These are phyloP conservation scores for Xylariaceae sp. DNA, from an alignment of 2,329 filamentous ascomycete genomes.

Conservation along the genomic window DNA sequence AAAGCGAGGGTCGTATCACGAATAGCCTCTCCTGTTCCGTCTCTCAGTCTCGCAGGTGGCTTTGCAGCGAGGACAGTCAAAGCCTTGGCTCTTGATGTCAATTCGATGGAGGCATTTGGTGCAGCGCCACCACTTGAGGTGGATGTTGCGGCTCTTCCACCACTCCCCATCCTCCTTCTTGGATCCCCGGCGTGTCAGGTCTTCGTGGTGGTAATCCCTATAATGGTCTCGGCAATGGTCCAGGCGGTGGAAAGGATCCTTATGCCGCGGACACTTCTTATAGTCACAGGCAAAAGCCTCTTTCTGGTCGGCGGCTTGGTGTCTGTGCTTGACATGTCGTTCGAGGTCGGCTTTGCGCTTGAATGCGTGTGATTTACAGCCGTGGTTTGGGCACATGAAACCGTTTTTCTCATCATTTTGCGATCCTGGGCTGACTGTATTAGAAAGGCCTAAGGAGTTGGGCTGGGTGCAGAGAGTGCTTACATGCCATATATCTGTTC, in stretches of 20 bases:
- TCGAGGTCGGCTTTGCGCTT: conserved; percentile 51
- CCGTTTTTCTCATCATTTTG: no score
- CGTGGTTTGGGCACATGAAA: no score
- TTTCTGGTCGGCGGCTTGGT: conserved; percentile 38
- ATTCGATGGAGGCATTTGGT: conserved; percentile 47
- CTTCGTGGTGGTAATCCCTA: conserved; percentile 51
- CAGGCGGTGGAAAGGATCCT: conserved; percentile 45
- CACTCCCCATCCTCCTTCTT: conserved; percentile 26
- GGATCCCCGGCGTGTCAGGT: conserved; percentile 29
- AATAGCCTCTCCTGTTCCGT: no score
- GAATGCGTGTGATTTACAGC: conserved; percentile 48
- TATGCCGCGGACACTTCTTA: conserved; percentile 39
- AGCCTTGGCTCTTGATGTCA: conserved; percentile 34
- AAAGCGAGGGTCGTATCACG: no score
- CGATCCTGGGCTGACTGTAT: conserved; percentile 11
- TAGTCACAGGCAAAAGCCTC: conserved; percentile 48
- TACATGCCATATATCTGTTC: no score
- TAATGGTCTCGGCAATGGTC: conserved; percentile 57
- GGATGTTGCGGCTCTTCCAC: conserved; percentile 37
- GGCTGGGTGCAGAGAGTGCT: background rate
- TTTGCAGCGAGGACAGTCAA: conserved; percentile 44
- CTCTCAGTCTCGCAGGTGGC: conserved; percentile 35
- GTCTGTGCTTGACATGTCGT: conserved; percentile 47
- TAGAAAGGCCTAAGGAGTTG: conserved; percentile 6
- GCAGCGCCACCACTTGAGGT: conserved; percentile 50